Conservation (phyloP, 331 rosid species). For the Phaseolus coccineus region DNA sequence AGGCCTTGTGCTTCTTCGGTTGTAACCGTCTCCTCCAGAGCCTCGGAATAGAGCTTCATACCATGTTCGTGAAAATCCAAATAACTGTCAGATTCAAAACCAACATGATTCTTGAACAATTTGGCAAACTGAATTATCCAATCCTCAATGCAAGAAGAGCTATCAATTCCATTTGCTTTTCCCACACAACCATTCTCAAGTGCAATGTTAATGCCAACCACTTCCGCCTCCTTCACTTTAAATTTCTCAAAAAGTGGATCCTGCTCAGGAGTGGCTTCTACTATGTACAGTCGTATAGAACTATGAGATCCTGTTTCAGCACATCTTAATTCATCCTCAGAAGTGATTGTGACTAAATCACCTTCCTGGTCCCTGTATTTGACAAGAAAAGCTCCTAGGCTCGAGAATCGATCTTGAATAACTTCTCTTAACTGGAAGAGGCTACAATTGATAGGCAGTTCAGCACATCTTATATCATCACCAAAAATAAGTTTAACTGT, state of each 20-base stretch:
- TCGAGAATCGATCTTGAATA: conserved; percentile 66
- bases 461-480: conserved; percentile 84
- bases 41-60: conserved; percentile 85
- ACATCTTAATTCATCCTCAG: conserved; percentile 73
- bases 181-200: conserved; percentile 52
- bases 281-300: conserved; percentile 69
- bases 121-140: conserved; percentile 80
- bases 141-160: conserved; percentile 76
- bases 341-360: conserved; percentile 84
- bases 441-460: conserved; percentile 68
- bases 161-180: conserved; percentile 52
- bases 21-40: conserved; percentile 84
- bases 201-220: conserved; percentile 27
- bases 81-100: conserved; percentile 70
- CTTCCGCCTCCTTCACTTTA: conserved; percentile 38
- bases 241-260: conserved; percentile 67
- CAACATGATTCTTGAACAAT: conserved; percentile 73
- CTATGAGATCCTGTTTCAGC: conserved; percentile 74
- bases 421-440: conserved; percentile 72
- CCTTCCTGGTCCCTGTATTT: conserved; percentile 86
- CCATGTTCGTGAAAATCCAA: conserved; percentile 83
- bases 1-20: conserved; percentile 83
- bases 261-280: conserved; percentile 67
- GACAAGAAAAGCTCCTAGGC: conserved; percentile 68
- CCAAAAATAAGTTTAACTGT: conserved; percentile 76